Evolutionary conservation across 176 grass and related monocot genomes (phyloP).

Genomic region (Bothriochloa decipiens): DNA sequence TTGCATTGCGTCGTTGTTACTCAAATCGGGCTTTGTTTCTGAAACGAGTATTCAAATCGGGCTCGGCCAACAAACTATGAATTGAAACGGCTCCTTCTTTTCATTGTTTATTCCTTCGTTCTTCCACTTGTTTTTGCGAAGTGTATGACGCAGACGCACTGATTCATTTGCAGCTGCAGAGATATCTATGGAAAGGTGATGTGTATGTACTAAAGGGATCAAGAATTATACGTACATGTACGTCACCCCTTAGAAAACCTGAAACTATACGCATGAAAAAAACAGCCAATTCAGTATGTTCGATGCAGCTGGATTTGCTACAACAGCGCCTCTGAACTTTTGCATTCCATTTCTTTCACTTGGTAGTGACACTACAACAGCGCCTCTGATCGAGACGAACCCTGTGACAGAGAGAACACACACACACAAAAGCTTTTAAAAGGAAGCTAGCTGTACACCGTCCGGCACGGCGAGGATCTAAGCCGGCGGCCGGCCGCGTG

Average conservation of each 20-base stretch:
- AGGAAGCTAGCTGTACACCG: slow-evolving; percentile 14
- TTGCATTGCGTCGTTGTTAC: slow-evolving; percentile 40
- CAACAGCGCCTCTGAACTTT: neutral
- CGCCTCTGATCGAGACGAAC: slow-evolving; percentile 2
- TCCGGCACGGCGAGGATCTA: neutral
- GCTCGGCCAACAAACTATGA: slow-evolving; percentile 4
- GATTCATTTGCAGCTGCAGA: neutral
- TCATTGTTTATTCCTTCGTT: neutral
- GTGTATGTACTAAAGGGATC: neutral
- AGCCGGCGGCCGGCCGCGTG: neutral
- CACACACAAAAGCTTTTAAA: slow-evolving; percentile 6
- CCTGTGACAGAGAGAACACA: neutral
- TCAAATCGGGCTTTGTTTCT: slow-evolving; percentile 1
- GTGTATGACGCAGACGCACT: neutral
- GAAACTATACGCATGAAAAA: neutral
- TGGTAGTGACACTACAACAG: neutral
- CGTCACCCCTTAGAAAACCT: neutral
- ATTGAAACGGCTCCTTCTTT: neutral
- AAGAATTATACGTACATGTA: neutral
- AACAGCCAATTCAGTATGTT: neutral
- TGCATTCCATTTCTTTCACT: slow-evolving; percentile 29
- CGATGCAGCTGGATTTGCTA: neutral
- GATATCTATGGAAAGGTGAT: neutral
- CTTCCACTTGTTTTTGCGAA: neutral
- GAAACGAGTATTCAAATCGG: neutral